Conservation (phyloP, 108 stramenopile genomes). For the Cyclotella atomus region DNA sequence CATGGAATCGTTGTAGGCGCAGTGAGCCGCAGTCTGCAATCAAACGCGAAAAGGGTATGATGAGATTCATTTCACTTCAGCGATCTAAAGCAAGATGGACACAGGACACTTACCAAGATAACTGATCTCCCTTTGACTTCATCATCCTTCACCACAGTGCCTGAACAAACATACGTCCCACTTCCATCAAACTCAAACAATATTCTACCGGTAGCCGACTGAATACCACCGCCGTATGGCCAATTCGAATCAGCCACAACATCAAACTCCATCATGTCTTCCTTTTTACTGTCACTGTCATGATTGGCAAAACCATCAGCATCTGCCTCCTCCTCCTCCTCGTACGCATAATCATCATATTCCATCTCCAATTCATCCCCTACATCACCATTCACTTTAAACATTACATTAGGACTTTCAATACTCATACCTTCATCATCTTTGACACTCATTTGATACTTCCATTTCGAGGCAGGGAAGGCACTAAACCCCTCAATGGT, state of each 20-base stretch:
- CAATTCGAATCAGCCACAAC: constrained; percentile 29
- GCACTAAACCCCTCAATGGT: constrained; percentile 37
- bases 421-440: constrained; percentile 22
- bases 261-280: background rate
- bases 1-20: constrained; percentile 40
- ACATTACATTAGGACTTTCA: constrained; percentile 15
- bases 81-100: background rate
- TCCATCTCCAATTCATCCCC: constrained; percentile 3
- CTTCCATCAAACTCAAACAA: constrained; percentile 35
- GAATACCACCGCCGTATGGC: constrained; percentile 31
- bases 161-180: constrained; percentile 39
- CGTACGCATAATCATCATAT: background rate
- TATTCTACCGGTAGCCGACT: constrained; percentile 32
- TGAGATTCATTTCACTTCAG: background rate
- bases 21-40: constrained; percentile 43
- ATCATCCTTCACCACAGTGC: constrained; percentile 39
- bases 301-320: background rate
- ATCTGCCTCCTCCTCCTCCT: background rate
- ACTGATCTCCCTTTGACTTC: constrained; percentile 32
- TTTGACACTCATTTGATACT: constrained; percentile 15
- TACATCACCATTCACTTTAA: background rate
- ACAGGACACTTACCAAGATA: constrained; percentile 7
- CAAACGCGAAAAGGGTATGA: no score
- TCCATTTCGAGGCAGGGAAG: constrained; percentile 26
- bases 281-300: background rate